phyloP scores from a whole-genome alignment of 352 stramenopile species.

The Phytophthora sp. region DNA sequence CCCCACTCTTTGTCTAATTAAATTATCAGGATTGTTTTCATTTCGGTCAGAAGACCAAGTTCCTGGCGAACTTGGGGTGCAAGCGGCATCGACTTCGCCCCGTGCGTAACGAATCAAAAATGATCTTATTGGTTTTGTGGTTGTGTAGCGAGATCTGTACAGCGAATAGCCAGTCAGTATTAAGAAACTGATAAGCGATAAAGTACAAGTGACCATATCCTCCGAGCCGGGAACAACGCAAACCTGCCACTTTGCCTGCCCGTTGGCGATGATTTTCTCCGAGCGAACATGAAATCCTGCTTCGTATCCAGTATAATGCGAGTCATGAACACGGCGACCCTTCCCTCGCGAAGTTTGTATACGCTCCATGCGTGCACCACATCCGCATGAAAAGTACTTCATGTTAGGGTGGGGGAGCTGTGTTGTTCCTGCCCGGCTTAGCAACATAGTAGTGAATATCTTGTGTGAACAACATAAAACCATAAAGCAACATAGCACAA shows the following conservation, averaged over 20 bases:
- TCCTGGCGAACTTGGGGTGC: not conserved
- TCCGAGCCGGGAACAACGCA: not conserved
- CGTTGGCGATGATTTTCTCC: no score
- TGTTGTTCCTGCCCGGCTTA: not conserved
- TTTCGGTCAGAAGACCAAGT: slow-evolving; percentile 1
- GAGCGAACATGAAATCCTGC: not conserved
- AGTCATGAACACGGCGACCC: not conserved
- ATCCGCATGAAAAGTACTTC: not conserved
- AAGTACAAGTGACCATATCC: not conserved
- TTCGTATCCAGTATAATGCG: not conserved
- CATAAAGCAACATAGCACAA: not conserved
- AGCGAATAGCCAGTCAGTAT: not conserved
- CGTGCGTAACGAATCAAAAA: slow-evolving; percentile 7
- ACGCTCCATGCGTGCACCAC: not conserved
- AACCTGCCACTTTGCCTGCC: no score
- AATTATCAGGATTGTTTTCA: not conserved
- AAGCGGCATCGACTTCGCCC: slow-evolving; percentile 6
- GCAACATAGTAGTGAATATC: not conserved
- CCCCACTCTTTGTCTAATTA: no score
- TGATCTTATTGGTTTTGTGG: slow-evolving; percentile 1
- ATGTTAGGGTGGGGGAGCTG: not conserved
- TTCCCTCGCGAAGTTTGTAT: not conserved
- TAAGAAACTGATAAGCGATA: not conserved
- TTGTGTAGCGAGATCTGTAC: not conserved
- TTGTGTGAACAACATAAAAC: not conserved